A percentile compares a stretch with the other conserved stretches of the same genome.
phyloP scores from a whole-genome alignment of 176 grass and related monocot species.

The Oryza meyeriana region DNA sequence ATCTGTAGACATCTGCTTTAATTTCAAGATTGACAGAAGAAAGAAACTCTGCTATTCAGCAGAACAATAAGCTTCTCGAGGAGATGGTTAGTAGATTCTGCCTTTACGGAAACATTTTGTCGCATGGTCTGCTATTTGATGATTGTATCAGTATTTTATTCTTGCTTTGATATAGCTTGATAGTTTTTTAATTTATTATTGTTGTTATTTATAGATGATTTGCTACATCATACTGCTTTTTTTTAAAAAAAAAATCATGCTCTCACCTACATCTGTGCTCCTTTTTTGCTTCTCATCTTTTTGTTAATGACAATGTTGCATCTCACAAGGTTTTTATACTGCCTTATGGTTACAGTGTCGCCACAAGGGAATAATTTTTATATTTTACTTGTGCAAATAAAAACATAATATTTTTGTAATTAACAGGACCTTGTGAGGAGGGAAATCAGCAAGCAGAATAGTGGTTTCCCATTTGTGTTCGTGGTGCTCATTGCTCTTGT shows the following conservation, averaged over 20 bases:
- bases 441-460: conserved; percentile 62
- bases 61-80: conserved; percentile 73
- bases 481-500: conserved; percentile 63
- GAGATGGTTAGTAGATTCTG: conserved; percentile 67
- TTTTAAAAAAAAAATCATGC: not conserved
- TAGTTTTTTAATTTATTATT: not conserved
- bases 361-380: not conserved
- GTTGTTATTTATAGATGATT: not conserved
- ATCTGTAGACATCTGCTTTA: conserved; percentile 42
- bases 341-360: not conserved
- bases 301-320: not conserved
- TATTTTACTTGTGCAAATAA: conserved; percentile 2
- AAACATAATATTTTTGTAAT: not conserved
- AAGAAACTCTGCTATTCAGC: conserved; percentile 68
- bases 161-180: not conserved
- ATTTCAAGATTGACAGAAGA: conserved; percentile 75
- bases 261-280: not conserved
- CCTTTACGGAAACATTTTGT: conserved; percentile 10
- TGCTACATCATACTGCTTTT: not conserved
- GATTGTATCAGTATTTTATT: not conserved
- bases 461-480: conserved; percentile 57
- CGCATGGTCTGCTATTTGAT: not conserved
- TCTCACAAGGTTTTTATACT: not conserved
- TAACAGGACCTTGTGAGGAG: conserved; percentile 63
- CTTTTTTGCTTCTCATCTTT: not conserved